Conservation (phyloP, 768 basidiomycete species). For the Tylopilus sp. region DNA sequence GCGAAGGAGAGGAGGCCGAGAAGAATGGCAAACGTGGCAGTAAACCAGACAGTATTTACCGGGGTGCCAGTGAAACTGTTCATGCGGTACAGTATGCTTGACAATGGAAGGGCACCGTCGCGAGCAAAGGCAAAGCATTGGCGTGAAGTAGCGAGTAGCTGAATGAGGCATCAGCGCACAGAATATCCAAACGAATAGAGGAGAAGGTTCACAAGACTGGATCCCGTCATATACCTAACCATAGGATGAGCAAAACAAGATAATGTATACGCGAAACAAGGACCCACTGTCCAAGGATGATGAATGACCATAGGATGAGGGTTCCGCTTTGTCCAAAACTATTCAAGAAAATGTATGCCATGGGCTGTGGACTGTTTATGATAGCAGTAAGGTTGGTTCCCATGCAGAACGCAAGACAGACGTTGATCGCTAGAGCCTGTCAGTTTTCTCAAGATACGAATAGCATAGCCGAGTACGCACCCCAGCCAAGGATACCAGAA, state of each 20-base stretch:
- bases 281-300: constrained; percentile 46
- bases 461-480: constrained; percentile 19
- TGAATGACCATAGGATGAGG: constrained; percentile 51
- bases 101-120: constrained; percentile 61
- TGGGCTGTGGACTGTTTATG: constrained; percentile 40
- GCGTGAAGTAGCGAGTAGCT: constrained; percentile 50
- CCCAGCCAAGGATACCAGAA: constrained; percentile 45
- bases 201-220: constrained; percentile 39
- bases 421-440: constrained; percentile 39
- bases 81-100: constrained; percentile 51
- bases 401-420: constrained; percentile 59
- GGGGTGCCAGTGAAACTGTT: constrained; percentile 51
- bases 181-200: neutral
- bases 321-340: constrained; percentile 43
- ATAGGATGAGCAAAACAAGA: neutral
- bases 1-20: constrained; percentile 56
- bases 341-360: constrained; percentile 43
- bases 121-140: constrained; percentile 58
- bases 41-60: constrained; percentile 58
- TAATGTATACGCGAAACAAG: neutral
- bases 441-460: neutral
- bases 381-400: constrained; percentile 47
- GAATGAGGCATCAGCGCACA: constrained; percentile 3
- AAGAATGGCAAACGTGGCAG: constrained; percentile 36
- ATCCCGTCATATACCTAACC: constrained; percentile 47